Base-by-base conservation (phyloP, 352 stramenopile genomes). In the Globisporangium canariense region DNA sequence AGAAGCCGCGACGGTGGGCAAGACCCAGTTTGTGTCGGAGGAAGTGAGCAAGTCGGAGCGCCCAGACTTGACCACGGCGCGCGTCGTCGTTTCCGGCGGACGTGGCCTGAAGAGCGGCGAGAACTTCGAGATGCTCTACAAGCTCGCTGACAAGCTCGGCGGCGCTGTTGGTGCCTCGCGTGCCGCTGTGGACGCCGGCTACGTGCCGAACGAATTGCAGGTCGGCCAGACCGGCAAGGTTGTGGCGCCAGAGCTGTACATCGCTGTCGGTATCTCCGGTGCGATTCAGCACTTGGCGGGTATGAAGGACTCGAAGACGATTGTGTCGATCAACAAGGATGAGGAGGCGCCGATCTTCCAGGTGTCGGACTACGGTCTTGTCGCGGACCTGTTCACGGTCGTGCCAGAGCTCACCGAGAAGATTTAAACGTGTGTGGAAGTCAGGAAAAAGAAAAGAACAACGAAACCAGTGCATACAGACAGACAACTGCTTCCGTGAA, bases 321-420 rank as follows among this genome's bases (percentile, higher is more conserved):
- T 99, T 73, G 97, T 99, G 36, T 96, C 96, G 43, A 99, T 99
- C 77, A 99, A 99, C 81, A 99, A 99, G 81, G 98, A 99, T 86
- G 88, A 97, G 43, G 97, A 99, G 67, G 97, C 97, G 9, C 98
- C 98, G 38, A 99, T 99, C 77, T 99, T 99, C 83, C 90, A 98
- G 73, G 96, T 99, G 38, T 91, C 97, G 30, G 98, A 99, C 89
- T 99, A 99, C 78, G 97, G 97, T 36, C 81, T 99, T 20, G 94
- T 98, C n/a, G 96, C 79, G 45, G 98, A 99, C 81, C 86, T 99
- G 50, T 99, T 99, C 79, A 90, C 90, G 32, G 94, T 84, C 59
- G 90, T 99, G 41, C 98, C 98, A 3, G 97, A 99, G 77, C 79
- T 99, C 63, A 98, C 95, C 6, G 86, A 98, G 66, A 99, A 99